Evolutionary conservation across 192 early-diverging fungal species (phyloP).

Genomic region (Thoreauomyces humboldtii): DNA sequence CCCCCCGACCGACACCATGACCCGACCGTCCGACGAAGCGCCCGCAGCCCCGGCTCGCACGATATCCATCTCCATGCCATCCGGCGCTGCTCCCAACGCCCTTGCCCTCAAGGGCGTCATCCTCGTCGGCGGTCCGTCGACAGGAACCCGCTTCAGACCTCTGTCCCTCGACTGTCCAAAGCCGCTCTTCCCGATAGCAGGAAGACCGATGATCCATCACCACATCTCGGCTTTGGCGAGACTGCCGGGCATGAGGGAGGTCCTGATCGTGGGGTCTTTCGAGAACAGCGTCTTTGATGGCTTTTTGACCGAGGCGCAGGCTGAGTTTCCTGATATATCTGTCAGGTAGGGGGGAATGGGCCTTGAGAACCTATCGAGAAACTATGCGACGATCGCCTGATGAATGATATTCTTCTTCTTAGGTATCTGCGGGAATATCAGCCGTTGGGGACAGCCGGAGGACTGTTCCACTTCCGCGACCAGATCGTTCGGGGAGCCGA

Average conservation of each 20-base stretch:
- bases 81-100: too few species aligned
- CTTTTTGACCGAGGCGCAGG: conserved; percentile 82
- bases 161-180: conserved; percentile 94
- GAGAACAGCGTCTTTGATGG: conserved; percentile 89
- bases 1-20: too few species aligned
- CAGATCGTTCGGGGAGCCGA: conserved; percentile 89
- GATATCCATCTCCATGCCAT: too few species aligned
- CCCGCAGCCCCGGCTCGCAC: too few species aligned
- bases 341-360: conserved; percentile 63
- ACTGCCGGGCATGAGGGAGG: conserved; percentile 86
- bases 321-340: conserved; percentile 80
- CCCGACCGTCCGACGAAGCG: too few species aligned
- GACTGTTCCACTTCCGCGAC: conserved; percentile 98
- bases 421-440: conserved; percentile 98
- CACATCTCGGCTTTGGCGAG: conserved; percentile 92
- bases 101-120: conserved; percentile 85
- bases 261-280: conserved; percentile 95
- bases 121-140: conserved; percentile 95
- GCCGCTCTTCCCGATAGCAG: conserved; percentile 98
- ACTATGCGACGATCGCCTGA: too few species aligned
- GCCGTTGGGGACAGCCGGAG: conserved; percentile 93
- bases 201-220: conserved; percentile 94
- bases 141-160: conserved; percentile 96
- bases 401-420: too few species aligned
- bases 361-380: too few species aligned